Percentiles rank a stretch among this genome's conserved stretches.
Conservation (phyloP, 2,329 filamentous ascomycete genomes). For the Cladosporium sp. region DNA sequence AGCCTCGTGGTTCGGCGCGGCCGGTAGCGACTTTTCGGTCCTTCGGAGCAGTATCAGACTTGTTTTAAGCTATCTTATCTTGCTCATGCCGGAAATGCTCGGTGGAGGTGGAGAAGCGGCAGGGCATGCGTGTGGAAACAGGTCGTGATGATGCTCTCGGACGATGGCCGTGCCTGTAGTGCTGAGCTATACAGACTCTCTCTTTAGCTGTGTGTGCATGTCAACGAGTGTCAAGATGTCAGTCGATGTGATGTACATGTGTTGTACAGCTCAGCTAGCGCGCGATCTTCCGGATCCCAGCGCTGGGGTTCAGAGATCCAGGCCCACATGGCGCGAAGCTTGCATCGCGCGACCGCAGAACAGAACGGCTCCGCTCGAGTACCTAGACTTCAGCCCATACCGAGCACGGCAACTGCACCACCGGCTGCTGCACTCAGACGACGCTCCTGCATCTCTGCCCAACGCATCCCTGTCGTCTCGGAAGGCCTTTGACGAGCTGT, state of each 20-base stretch:
- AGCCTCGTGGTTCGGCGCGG: neutral
- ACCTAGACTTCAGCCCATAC: neutral
- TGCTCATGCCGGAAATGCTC: constrained; percentile 2
- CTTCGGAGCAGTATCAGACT: constrained; percentile 1
- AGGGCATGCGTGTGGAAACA: neutral
- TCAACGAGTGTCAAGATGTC: neutral
- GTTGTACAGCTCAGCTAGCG: neutral
- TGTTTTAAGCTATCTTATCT: neutral
- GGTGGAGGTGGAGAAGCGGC: neutral
- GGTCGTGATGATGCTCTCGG: no score
- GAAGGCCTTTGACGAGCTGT: neutral
- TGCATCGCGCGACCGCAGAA: neutral
- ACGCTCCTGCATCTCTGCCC: neutral
- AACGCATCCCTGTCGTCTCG: neutral
- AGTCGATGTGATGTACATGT: neutral
- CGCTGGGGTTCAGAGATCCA: neutral
- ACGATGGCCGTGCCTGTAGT: no score
- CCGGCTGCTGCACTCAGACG: neutral
- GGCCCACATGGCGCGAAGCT: neutral
- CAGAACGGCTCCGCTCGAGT: neutral
- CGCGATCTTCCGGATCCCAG: constrained; percentile 6
- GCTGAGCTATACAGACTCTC: no score
- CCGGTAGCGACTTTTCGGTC: constrained; percentile 1
- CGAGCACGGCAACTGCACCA: neutral
- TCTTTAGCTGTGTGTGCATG: neutral